Base-by-base conservation (phyloP, 345 rosid species). In the Brassica cretica region DNA sequence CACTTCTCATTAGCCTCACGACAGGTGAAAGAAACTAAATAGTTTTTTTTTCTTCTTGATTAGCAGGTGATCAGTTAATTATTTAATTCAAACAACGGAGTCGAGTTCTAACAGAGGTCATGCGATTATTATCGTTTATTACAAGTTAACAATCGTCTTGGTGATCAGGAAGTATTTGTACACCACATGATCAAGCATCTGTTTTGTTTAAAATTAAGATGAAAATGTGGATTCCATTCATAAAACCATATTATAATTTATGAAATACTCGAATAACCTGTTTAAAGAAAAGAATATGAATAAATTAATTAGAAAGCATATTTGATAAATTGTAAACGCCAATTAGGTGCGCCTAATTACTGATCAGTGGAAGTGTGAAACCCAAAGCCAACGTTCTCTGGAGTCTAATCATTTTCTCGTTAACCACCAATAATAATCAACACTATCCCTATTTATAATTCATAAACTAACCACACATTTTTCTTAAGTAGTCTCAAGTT, bases 271-370 rank as follows among this genome's bases (percentile, higher is more conserved):
- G 30, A 27, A 27, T 27, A 51, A 2, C 5, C 19, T n/a, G 56
- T 7, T 46, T 46, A 46, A 46, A 14, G 30, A 14, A 14, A 46
- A 46, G 5, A 46, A 14, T 46, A 4, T 5, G 55, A 46, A 46
- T 46, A 46, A 46, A 2, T 46, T 46, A 46, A 14, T 5, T 46
- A 5, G 51, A 44, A 14, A 46, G 16, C 5, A 12, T 6, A 46
- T 14, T 4, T 46, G 55, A 14, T 46, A 46, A 46, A 0, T 15
- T 46, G 55, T 14, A 14, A 46, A 68, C 32, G 74, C 55, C 25
- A 76, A 46, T 61, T 76, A 76, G 74, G 74, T 61, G 69, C 53
- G 79, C 79, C 79, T 49, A 46, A 76, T 68, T 61, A 76, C 30
- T 61, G 69, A 29, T 76, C 61, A 68, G 41, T 29, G 74, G 19